Evolutionary conservation across 2,329 filamentous ascomycete species (phyloP), one percentile per base, ranked within the genome.

Genomic region (Fusarium pseudocircinatum): DNA sequence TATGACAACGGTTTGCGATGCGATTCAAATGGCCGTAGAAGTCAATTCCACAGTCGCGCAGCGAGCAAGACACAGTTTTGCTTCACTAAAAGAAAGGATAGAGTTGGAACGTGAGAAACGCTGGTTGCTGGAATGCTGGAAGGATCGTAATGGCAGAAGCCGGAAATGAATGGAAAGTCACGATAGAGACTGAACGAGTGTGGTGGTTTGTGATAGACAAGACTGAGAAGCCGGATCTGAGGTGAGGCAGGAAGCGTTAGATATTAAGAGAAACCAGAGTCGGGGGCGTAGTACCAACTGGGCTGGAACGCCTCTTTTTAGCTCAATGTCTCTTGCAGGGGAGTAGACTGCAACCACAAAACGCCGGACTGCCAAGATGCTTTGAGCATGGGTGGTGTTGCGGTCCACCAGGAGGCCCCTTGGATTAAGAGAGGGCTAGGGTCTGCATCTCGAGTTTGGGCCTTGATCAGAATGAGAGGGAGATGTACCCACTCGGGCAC

Each of bases 61-160:
- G 69, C 52, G 59, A 74, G 75, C 74, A 78, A 80, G 67, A 81
- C 78, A 70, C 76, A 80, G 79, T 80, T 76, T 78, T 77, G 72
- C 76, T 78, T 78, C 75, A 76, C 74, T 54, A 71, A 77, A 63
- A 75, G 69, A 77, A 78, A 71, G 74, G 69, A 75, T 63, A 44
- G 63, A 70, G 69, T 70, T 66, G 74, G 59, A 63, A 57, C 60
- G 70, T 65, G 64, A 60, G 47, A 72, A 75, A 72, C 60, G 67
- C 57, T 63, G 67, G 64, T 69, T 68, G 70, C 73, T 72, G 67
- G 53, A 63, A 69, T 66, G 71, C 69, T 78, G 61, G 67, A 79
- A 81, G 57, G 79, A 81, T 65, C 72, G 79, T 78, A 69, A 72
- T 77, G 75, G 74, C 72, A 74, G 43, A 67, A 62, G 73, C 77